These are phyloP conservation scores for Arthroderma uncinatum DNA, from an alignment of 2,329 filamentous ascomycete species.

Conservation along the genomic window DNA sequence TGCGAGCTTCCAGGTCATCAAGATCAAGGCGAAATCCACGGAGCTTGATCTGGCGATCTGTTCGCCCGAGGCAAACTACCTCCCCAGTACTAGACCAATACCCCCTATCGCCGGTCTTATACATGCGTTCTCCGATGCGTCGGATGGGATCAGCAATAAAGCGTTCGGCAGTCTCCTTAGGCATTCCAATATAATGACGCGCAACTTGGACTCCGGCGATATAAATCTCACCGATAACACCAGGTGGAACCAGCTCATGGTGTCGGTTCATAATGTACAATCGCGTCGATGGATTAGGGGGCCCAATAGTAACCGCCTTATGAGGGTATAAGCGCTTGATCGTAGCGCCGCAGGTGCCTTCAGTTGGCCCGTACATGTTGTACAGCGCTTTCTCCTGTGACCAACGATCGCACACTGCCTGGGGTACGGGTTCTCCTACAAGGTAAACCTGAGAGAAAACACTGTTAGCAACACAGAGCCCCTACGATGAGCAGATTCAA, in stretches of 20 bases:
- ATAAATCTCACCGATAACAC: slow-evolving; percentile 60
- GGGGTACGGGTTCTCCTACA: background rate
- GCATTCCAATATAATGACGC: slow-evolving; percentile 67
- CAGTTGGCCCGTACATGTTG: slow-evolving; percentile 8
- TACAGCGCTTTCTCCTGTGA: background rate
- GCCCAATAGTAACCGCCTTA: slow-evolving; percentile 55
- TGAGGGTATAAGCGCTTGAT: slow-evolving; percentile 35
- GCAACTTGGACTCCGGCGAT: slow-evolving; percentile 64
- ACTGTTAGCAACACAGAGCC: background rate
- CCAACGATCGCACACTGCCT: background rate
- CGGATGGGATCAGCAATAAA: slow-evolving; percentile 50
- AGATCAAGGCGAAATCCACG: background rate
- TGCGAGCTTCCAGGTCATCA: background rate
- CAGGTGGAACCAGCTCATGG: slow-evolving; percentile 51
- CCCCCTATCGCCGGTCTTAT: background rate
- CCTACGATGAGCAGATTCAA: background rate
- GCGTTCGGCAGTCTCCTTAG: slow-evolving; percentile 62
- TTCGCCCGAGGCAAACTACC: background rate
- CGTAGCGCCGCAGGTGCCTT: slow-evolving; percentile 20
- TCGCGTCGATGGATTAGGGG: slow-evolving; percentile 54
- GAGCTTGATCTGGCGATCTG: background rate
- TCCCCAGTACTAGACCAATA: background rate
- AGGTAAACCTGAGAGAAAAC: background rate
- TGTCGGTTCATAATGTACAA: slow-evolving; percentile 63
- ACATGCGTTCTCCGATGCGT: slow-evolving; percentile 12